These are phyloP conservation scores for Dioscorea alata DNA, from an alignment of 106 monocot species.

Conservation along the genomic window DNA sequence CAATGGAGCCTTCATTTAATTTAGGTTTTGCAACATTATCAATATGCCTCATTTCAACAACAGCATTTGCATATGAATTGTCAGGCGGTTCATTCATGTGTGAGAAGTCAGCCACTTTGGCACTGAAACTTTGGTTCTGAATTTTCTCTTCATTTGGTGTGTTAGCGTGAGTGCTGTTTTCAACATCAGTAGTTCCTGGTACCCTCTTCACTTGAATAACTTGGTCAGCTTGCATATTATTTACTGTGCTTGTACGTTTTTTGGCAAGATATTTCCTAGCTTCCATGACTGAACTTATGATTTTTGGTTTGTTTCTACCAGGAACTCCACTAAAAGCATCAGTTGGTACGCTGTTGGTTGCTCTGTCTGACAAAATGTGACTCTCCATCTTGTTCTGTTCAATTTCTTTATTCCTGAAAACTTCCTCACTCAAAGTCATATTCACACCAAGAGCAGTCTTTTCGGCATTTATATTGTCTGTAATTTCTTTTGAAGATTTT, in stretches of 20 bases:
- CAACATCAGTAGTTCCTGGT: background rate
- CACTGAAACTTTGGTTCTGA: background rate
- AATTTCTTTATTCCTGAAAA: slow-evolving; percentile 5
- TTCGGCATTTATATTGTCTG: no score
- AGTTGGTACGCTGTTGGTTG: slow-evolving; percentile 5
- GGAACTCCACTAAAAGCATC: slow-evolving; percentile 3
- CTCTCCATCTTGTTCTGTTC: background rate
- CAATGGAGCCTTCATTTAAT: background rate
- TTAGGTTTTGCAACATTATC: slow-evolving; percentile 2
- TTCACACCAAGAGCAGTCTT: no score
- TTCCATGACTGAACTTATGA: slow-evolving; percentile 59
- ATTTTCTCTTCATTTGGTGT: background rate
- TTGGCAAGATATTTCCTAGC: slow-evolving; percentile 57
- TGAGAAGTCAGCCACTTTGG: slow-evolving; percentile 1
- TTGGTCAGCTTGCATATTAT: slow-evolving; percentile 1
- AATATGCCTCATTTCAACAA: background rate
- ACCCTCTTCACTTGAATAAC: background rate
- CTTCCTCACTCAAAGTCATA: background rate
- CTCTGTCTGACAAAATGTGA: slow-evolving; percentile 3
- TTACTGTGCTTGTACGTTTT: slow-evolving; percentile 17
- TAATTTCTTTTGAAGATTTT: no score
- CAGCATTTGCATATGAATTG: background rate
- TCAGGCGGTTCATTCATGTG: background rate
- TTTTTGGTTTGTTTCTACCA: slow-evolving; percentile 22
- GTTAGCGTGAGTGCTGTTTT: background rate